These are phyloP conservation scores for Trametopsis cervina DNA, from an alignment of 768 basidiomycete genomes.

Conservation along the genomic window DNA sequence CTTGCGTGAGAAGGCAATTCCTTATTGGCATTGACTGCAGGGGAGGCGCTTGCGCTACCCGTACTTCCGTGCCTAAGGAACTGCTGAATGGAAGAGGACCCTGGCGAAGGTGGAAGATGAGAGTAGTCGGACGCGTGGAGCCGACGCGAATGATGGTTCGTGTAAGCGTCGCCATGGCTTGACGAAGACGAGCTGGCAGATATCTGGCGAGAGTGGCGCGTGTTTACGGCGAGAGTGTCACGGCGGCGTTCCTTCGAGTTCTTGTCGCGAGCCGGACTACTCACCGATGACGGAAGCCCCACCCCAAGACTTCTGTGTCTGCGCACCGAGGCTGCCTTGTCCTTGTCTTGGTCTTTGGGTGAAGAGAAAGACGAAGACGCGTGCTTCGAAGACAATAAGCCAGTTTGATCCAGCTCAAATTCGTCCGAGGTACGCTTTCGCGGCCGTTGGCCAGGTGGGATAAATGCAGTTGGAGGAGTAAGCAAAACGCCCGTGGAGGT, in stretches of 20 bases:
- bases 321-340: conserved; percentile 35
- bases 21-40: conserved; percentile 26
- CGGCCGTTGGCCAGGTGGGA: conserved; percentile 43
- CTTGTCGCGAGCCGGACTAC: conserved; percentile 32
- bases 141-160: conserved; percentile 38
- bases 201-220: conserved; percentile 52
- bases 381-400: conserved; percentile 50
- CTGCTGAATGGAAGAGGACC: conserved; percentile 83
- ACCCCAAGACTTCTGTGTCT: conserved; percentile 71
- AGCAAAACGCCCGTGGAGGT: conserved; percentile 17
- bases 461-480: conserved; percentile 59
- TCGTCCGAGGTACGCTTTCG: conserved; percentile 78
- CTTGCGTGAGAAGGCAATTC: conserved; percentile 35
- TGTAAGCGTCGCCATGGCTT: conserved; percentile 41
- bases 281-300: conserved; percentile 33
- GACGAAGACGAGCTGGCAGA: conserved; percentile 66
- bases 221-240: conserved; percentile 24
- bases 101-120: conserved; percentile 85
- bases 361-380: conserved; percentile 21
- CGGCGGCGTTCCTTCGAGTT: conserved; percentile 32
- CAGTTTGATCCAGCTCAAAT: conserved; percentile 72
- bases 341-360: conserved; percentile 37
- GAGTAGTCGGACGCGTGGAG: conserved; percentile 75
- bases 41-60: conserved; percentile 30
- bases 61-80: conserved; percentile 55